Evolutionary conservation across 2,329 filamentous ascomycete genomes (phyloP).

Genomic region (Capronia epimyces): DNA sequence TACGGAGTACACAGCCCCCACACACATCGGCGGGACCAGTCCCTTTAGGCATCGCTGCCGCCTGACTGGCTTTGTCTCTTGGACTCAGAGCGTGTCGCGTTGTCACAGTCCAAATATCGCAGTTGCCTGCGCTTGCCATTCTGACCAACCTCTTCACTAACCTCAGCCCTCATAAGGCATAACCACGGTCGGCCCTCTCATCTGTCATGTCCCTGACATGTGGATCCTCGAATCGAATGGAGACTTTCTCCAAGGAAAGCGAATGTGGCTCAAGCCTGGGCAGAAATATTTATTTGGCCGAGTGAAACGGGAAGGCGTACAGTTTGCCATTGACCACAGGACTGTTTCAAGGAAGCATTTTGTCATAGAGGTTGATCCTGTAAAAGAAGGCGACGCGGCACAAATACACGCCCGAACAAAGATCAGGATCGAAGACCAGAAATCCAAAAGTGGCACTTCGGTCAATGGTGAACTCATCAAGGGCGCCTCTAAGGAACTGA

Average conservation of each 20-base stretch:
- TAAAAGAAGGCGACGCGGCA: constrained; percentile 61
- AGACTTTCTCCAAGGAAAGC: constrained; percentile 51
- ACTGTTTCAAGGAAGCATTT: constrained; percentile 87
- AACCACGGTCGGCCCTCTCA: background rate
- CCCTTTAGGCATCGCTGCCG: constrained; percentile 19
- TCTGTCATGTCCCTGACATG: constrained; percentile 42
- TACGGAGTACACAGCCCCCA: background rate
- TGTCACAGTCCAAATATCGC: constrained; percentile 8
- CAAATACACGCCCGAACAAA: constrained; percentile 61
- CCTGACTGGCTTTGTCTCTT: background rate
- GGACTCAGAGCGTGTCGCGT: constrained; percentile 9
- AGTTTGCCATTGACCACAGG: constrained; percentile 68
- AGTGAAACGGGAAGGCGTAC: constrained; percentile 59
- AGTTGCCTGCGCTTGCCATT: constrained; percentile 2
- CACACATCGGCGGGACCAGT: constrained; percentile 7
- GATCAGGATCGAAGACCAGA: constrained; percentile 69
- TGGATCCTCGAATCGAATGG: constrained; percentile 57
- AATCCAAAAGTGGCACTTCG: constrained; percentile 77
- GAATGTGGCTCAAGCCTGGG: constrained; percentile 78
- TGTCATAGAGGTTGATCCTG: constrained; percentile 63
- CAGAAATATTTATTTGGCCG: constrained; percentile 82
- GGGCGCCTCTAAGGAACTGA: constrained; percentile 50
- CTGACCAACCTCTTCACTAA: background rate
- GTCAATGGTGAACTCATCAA: constrained; percentile 69
- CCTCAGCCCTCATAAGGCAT: background rate